phyloP scores from a whole-genome alignment of 805 yeast genomes.

The Dipodascus geniculatus region DNA sequence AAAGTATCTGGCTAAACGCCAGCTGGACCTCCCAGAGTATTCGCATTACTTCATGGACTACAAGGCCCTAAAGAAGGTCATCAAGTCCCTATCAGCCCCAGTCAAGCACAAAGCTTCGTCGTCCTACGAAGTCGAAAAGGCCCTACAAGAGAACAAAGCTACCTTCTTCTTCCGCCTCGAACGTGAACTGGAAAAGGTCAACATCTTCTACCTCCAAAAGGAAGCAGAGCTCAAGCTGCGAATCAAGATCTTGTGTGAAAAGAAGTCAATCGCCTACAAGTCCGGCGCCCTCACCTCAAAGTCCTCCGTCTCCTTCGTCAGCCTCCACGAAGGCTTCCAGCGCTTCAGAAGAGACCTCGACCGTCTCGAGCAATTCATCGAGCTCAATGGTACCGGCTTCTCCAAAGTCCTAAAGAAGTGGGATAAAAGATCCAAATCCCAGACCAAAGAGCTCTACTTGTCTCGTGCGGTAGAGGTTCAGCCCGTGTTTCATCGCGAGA shows the following conservation, averaged over 20 bases:
- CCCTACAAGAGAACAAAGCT: conserved; percentile 81
- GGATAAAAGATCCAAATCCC: conserved; percentile 94
- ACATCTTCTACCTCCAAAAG: conserved; percentile 80
- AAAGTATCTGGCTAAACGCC: conserved; percentile 86
- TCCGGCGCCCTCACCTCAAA: conserved; percentile 39
- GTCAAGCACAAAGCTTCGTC: conserved; percentile 15
- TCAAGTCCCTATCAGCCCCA: conserved; percentile 60
- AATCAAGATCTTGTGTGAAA: conserved; percentile 62
- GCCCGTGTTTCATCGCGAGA: conserved; percentile 88
- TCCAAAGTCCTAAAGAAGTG: conserved; percentile 92
- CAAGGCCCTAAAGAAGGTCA: conserved; percentile 81
- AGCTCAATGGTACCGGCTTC: conserved; percentile 90
- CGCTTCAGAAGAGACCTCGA: conserved; percentile 82
- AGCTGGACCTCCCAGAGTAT: conserved; percentile 89
- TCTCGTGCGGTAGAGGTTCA: conserved; percentile 92
- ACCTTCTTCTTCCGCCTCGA: conserved; percentile 80
- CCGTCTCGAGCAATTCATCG: conserved; percentile 85
- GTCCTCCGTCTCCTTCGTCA: conserved; percentile 66
- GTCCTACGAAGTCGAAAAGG: conserved; percentile 31
- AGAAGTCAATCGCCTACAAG: conserved; percentile 42
- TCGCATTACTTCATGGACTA: conserved; percentile 89
- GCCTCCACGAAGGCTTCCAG: conserved; percentile 78
- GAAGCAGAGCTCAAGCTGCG: conserved; percentile 78
- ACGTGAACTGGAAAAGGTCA: conserved; percentile 91
- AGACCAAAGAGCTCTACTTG: conserved; percentile 82